Conservation (phyloP, 148 eudicot species). For the Rhododendron williamsianum region DNA sequence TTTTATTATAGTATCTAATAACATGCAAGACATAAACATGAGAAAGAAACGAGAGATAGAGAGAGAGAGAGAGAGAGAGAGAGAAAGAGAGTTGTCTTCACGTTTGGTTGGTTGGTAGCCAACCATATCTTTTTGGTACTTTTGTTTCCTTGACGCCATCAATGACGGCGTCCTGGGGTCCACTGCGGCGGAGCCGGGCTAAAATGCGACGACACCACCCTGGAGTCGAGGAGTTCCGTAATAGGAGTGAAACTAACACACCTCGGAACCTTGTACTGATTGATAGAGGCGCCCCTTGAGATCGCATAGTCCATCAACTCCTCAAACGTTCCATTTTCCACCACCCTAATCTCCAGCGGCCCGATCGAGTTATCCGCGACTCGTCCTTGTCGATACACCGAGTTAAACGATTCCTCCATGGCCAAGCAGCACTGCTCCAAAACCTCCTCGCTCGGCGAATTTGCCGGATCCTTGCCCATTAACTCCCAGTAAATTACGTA, state of each 20-base stretch:
- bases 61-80: neutral
- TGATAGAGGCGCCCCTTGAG: constrained; percentile 48
- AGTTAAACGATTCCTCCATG: constrained; percentile 51
- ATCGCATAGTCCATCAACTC: constrained; percentile 65
- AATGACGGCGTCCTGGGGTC: constrained; percentile 25
- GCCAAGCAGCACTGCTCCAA: constrained; percentile 40
- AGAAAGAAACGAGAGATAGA: neutral
- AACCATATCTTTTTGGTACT: neutral
- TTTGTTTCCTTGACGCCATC: neutral
- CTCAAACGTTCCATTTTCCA: constrained; percentile 53
- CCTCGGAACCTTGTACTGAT: constrained; percentile 57
- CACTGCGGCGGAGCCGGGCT: constrained; percentile 48
- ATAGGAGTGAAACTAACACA: constrained; percentile 48
- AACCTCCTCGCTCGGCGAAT: constrained; percentile 22
- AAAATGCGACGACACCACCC: constrained; percentile 41
- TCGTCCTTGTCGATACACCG: constrained; percentile 49
- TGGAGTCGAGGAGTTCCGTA: constrained; percentile 37
- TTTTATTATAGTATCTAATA: neutral
- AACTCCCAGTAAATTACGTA: constrained; percentile 56
- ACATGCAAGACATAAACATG: neutral
- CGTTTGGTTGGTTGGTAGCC: constrained; percentile 5
- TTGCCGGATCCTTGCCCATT: constrained; percentile 15
- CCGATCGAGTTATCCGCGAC: constrained; percentile 50
- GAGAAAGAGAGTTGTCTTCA: neutral
- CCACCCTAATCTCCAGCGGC: constrained; percentile 55